Base-by-base conservation (phyloP, 2,329 filamentous ascomycete species). In the Calonectria pauciramosa region DNA sequence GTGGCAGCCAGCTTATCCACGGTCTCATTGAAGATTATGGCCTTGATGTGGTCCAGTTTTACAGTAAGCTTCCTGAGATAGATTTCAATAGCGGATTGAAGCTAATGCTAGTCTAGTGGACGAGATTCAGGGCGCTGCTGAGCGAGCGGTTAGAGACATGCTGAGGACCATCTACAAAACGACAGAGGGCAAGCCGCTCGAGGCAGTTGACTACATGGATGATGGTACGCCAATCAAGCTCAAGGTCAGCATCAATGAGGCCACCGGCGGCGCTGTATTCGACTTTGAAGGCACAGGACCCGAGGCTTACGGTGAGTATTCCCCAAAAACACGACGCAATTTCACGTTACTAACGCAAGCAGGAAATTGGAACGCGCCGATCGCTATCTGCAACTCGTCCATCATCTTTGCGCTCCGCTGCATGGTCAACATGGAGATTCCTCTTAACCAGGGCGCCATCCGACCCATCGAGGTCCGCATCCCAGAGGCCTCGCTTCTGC, bases 401-500 rank as follows among this genome's bases (percentile, higher is more conserved):
- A 96, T 96, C 77, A 96, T 96, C 77, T 96, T 96, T 87, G 96
- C 94, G 79, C 88, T 96, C 9, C 91, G 94, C 26, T 94, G 93
- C 79, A 88, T 96, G 73, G 95, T 96, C 77, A 93, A 90, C n/a
- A 91, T 94, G 79, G 94, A 96, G 75, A 95, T 96, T 11, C 94
- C 94, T 0, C 88, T 96, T 1, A 96, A 96, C 83, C 94, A 96
- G 83, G 94, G 94, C 71, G 96, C 94, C 76, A 86, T 96, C 20
- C 91, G 91, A 70, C 94, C 94, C 0, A 94, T 96, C 76, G 88
- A 91, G 72, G 93, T 96, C 82, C 89, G 89, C 71, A 95, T 96
- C 38, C 93, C 94, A 0, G 90, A 91, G 3, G 91, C 91, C 73
- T 94, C 91, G 4, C 93, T 96, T 83, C 89, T 96, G 5, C 93